Conservation (phyloP, 805 yeast genomes). For the Saturnispora galanensis region DNA sequence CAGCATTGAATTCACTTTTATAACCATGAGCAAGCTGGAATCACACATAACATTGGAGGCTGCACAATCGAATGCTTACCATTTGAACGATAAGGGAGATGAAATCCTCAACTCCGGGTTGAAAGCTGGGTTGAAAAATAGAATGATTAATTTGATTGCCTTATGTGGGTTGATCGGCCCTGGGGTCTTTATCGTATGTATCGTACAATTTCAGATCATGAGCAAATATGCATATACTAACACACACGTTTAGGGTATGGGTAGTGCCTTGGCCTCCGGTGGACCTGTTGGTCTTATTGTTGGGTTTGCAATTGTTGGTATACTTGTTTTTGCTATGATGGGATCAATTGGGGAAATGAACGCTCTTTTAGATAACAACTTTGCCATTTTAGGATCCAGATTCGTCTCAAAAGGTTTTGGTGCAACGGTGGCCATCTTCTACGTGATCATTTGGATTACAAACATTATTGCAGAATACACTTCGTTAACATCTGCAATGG, state of each 20-base stretch:
- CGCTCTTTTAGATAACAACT: constrained; percentile 43
- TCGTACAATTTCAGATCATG: too few relatives aligned
- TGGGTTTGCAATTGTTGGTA: constrained; percentile 44
- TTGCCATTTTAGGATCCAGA: constrained; percentile 41
- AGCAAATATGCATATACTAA: too few relatives aligned
- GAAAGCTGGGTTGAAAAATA: constrained; percentile 16
- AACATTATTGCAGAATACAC: constrained; percentile 48
- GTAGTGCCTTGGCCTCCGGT: constrained; percentile 37
- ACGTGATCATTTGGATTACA: constrained; percentile 47
- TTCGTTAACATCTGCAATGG: constrained; percentile 39
- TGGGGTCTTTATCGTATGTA: constrained; percentile 34
- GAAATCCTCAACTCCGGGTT: constrained; percentile 13
- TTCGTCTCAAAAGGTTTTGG: constrained; percentile 48
- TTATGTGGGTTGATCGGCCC: constrained; percentile 50
- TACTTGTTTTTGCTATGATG: constrained; percentile 46
- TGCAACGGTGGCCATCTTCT: constrained; percentile 44
- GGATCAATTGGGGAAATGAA: constrained; percentile 47
- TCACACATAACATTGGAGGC: constrained; percentile 11
- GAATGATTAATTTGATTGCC: constrained; percentile 17
- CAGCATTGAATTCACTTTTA: background rate
- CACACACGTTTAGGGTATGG: constrained; percentile 24
- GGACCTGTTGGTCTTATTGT: constrained; percentile 44
- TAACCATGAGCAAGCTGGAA: background rate
- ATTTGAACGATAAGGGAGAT: constrained; percentile 13
- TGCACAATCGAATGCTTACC: constrained; percentile 10